Base-by-base conservation (phyloP, 352 stramenopile genomes). In the Plasmopara halstedii region DNA sequence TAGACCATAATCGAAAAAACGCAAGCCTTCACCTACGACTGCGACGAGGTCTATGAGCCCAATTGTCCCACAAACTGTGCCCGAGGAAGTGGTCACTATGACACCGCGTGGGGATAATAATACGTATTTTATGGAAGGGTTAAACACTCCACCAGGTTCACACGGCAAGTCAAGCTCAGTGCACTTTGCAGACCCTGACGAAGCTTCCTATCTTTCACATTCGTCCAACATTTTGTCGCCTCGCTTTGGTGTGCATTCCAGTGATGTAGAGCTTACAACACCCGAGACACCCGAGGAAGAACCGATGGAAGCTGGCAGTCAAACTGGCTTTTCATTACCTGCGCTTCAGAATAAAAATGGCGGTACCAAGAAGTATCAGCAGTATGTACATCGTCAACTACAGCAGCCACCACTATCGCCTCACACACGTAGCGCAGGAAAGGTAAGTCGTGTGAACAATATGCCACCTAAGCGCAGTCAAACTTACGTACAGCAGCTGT, bases 321-420 rank as follows among this genome's bases (percentile, higher is more conserved):
- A 48, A 25, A 53, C 34, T 37, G 56, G 40, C n/a, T 65, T 63
- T 32, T 49, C 46, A 21, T 42, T 71, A 46, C 62, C 54, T 26
- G 34, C 50, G 32, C 45, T 64, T 8, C 44, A 45, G 35, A 46
- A 41, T 10, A 32, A 48, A 11, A 39, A 58, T 7, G 59, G 32
- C 50, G 23, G 21, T 2, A 15, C 10, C 23, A 26, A 22, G 15
- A 64, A 2, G 48, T 74, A 84, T 32, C 73, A 85, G 58, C 81
- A 79, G 40, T 87, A 85, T 39, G 58, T 78, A 22, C 77, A 89
- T 20, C 70, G 77, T 34, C 75, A 79, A 19, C 58, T 89, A 31
- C 77, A 87, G 18, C 58, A 77, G 11, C 74, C 78, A 15, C 51
- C 77, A 18, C 47, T 82, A 11, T 70, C 61, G 10, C 61, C 51